Evolutionary conservation across 257 asterid genomes (phyloP).

Genomic region (Rauvolfia tetraphylla): DNA sequence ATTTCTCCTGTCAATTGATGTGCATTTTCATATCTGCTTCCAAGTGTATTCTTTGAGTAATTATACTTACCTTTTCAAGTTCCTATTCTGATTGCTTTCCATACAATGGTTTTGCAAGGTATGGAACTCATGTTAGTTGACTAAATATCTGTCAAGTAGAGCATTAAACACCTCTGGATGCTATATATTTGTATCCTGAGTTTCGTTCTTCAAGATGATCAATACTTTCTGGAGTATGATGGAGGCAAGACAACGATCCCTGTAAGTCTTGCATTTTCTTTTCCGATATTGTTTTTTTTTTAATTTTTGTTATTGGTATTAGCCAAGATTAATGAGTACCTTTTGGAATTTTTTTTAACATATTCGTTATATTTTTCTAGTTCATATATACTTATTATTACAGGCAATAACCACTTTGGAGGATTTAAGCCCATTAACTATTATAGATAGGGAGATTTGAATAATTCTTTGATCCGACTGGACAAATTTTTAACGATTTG

Average conservation of each 20-base stretch:
- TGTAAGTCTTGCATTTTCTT: slow-evolving; percentile 4
- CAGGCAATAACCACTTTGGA: background rate
- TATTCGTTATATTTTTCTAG: too few species aligned
- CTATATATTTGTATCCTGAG: background rate
- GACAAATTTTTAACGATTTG: background rate
- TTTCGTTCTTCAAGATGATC: background rate
- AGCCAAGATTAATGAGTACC: background rate
- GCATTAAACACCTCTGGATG: background rate
- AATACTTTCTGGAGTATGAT: background rate
- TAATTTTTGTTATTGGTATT: background rate
- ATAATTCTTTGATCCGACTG: too few species aligned
- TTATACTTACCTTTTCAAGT: background rate
- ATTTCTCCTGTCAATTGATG: background rate
- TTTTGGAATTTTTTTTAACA: background rate
- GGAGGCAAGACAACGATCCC: slow-evolving; percentile 17
- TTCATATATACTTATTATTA: background rate
- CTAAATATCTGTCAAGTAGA: background rate
- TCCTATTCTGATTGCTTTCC: background rate
- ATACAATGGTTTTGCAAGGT: background rate
- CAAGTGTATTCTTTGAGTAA: background rate
- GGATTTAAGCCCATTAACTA: background rate
- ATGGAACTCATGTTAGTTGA: background rate
- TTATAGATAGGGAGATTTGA: too few species aligned
- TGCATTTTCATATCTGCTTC: background rate
- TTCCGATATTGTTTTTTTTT: background rate